A percentile compares a stretch with the other conserved stretches of the same genome.
Conservation (phyloP, 306 rosid genomes). For the Castanospermum australe region DNA sequence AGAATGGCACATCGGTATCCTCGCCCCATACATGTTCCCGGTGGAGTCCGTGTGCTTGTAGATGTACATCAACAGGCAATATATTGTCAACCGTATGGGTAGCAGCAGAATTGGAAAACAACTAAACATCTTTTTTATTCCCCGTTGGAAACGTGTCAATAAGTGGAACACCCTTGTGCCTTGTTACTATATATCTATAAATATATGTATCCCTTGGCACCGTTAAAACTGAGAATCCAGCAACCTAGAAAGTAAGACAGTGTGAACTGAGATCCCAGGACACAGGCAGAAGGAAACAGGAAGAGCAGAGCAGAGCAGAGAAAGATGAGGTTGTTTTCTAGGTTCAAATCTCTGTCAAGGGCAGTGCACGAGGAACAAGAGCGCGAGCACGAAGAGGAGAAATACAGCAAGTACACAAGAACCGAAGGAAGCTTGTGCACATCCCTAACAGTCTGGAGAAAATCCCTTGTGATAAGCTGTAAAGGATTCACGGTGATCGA, state of each 20-base stretch:
- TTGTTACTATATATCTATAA: background rate
- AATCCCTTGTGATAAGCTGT: constrained; percentile 68
- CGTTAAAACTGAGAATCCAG: background rate
- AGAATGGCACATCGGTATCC: background rate
- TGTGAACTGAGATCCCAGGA: background rate
- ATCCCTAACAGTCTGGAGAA: constrained; percentile 80
- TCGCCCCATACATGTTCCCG: background rate
- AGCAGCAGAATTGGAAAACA: constrained; percentile 5
- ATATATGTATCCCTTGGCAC: background rate
- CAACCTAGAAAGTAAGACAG: background rate
- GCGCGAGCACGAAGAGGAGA: background rate
- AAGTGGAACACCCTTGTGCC: background rate
- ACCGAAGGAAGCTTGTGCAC: constrained; percentile 5
- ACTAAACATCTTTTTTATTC: background rate
- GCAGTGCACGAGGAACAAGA: constrained; percentile 61
- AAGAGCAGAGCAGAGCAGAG: background rate
- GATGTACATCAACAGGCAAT: background rate
- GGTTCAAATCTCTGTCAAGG: constrained; percentile 51
- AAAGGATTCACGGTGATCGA: constrained; percentile 81
- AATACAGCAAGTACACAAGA: constrained; percentile 13
- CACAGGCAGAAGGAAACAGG: background rate
- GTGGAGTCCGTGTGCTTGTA: background rate
- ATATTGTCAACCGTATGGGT: constrained; percentile 3
- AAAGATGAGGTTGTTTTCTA: constrained; percentile 37
- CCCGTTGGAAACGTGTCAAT: background rate